Evolutionary conservation across 2,329 filamentous ascomycete species (phyloP), one percentile per base, ranked within the genome.

Genomic region (Chaetomiaceae sp.): DNA sequence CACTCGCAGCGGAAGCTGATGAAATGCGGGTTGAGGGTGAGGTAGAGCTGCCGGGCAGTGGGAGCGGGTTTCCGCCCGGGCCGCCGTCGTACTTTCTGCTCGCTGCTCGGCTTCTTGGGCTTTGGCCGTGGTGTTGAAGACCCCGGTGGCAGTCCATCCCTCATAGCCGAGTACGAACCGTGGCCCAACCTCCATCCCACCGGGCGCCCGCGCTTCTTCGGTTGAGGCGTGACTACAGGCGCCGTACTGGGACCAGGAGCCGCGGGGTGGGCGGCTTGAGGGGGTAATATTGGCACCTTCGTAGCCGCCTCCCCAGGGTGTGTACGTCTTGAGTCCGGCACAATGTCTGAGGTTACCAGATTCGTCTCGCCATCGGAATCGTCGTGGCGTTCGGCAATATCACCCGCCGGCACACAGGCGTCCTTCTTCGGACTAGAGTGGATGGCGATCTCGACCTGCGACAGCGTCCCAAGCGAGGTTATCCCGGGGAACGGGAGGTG

Each of bases 1-100:
- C 80, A 84, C 59, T 83, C 77, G 60, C 80, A 84, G 9, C 71
- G 48, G 56, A 78, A 84, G 2, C 68, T 60, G n/a, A 70, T 47
- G 54, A 75, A 81, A 4, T 62, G 62, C 6, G 74, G 68, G 18
- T 67, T 58, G 18, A 70, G 58, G 17, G 53, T 56, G 22, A 62
- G 58, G 48, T 76, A 79, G 22, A 69, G 59, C 11, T 69, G 64
- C 36, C 64, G 58, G 0, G 68, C 65, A 12, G 67, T 61, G 14
- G 65, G 66, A 5, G 66, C 65, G 3, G 63, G 58, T 22, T 62
- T 54, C 43, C 67, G 68, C 3, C 67, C 65, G 4, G 68, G 70
- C 4, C 72, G 67, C 7, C 73, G 71, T 18, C 69, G 63, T 22
- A 66, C 63, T 53, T 71, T 59, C 49, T 26, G 37, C 22, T 58